Evolutionary conservation across 257 asterid genomes (phyloP), one percentile per base, ranked within the genome.

Genomic region (Perilla frutescens): DNA sequence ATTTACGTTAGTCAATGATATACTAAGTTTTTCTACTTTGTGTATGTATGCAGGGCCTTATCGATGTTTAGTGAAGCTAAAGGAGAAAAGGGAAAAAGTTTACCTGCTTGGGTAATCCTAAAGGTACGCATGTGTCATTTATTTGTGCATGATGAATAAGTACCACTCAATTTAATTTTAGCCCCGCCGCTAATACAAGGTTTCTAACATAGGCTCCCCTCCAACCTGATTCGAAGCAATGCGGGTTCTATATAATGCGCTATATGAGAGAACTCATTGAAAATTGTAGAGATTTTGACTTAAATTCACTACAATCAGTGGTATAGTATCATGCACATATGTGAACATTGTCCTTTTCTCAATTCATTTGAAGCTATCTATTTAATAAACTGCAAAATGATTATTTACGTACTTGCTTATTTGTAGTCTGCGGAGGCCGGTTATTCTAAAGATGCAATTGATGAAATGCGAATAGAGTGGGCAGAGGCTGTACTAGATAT

Each of bases 161-260:
- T 47, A 47, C n/a, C 10, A 1, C 3, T 47, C 51, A 47, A 9
- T 47, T 10, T 47, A 10, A n/a, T 10, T 3, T 4, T 9, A 47
- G n/a, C n/a, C 51, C n/a, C n/a, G n/a, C n/a, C n/a, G 3, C 15
- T 48, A 48, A 10, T 48, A 3, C 54, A 48, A 4, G 6, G 1
- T 54, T 54, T 54, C 7, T 54, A 26, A 54, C 60, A 7, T 20
- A 54, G 37, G 60, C 60, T 6, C 60, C 60, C 20, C 60, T 20
- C 37, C 60, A 54, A 54, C 60, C 60, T 0, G 60, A 54, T 54
- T 54, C n/a, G n/a, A n/a, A n/a, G n/a, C n/a, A n/a, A n/a, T n/a
- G n/a, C n/a, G n/a, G n/a, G n/a, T n/a, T n/a, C n/a, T n/a, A n/a
- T n/a, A n/a, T n/a, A n/a, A n/a, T n/a, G n/a, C n/a, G n/a, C n/a